Percentiles rank a stretch among this genome's conserved stretches.
These are phyloP conservation scores for Suhomyces bribrorum DNA, from an alignment of 1,139 yeast species.

Conservation along the genomic window DNA sequence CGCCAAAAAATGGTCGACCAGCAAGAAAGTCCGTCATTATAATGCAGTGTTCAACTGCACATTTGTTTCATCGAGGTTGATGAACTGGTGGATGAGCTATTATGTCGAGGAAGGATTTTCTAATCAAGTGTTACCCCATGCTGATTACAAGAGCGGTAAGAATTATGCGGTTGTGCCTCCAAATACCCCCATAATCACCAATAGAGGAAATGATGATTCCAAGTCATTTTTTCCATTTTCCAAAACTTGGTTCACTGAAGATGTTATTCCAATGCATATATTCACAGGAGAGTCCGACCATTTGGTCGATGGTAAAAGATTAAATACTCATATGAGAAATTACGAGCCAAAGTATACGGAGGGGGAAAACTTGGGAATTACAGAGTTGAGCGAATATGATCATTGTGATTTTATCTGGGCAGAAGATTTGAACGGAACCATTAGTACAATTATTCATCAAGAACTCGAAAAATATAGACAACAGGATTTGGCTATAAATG, in stretches of 20 bases:
- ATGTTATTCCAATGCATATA: conserved; percentile 53
- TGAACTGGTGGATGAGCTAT: conserved; percentile 86
- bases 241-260: conserved; percentile 56
- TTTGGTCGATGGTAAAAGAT: conserved; percentile 64
- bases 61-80: conserved; percentile 72
- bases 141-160: conserved; percentile 33
- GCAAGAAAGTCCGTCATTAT: conserved; percentile 60
- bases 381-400: conserved; percentile 47
- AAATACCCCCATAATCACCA: conserved; percentile 6
- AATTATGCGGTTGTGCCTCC: conserved; percentile 20
- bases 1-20: conserved; percentile 67
- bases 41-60: conserved; percentile 88
- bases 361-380: conserved; percentile 39
- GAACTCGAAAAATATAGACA: conserved; percentile 4
- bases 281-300: conserved; percentile 65
- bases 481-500: no score
- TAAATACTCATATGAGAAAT: conserved; percentile 52
- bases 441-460: conserved; percentile 24
- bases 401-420: conserved; percentile 63
- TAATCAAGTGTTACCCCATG: conserved; percentile 37
- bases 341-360: conserved; percentile 49
- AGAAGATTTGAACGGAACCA: conserved; percentile 42
- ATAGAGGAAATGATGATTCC: conserved; percentile 33
- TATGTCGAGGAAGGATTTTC: conserved; percentile 43
- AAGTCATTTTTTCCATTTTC: conserved; percentile 57